A percentile compares a stretch with the other conserved stretches of the same genome.
phyloP scores from a whole-genome alignment of 192 early-diverging fungal species.

The Oehlia diaphana region DNA sequence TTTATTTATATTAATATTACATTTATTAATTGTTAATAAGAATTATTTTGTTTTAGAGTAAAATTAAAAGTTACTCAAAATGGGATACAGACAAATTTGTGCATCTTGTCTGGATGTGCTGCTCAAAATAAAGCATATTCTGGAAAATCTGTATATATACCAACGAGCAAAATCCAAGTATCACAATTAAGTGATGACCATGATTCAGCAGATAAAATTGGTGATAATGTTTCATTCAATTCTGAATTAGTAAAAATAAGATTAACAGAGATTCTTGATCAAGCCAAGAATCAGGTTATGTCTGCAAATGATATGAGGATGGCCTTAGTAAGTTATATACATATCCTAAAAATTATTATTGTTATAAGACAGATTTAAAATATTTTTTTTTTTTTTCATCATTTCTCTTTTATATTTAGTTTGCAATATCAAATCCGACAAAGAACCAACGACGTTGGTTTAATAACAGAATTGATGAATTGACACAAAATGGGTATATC shows the following conservation, averaged over 20 bases:
- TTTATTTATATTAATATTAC: neutral
- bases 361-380: neutral
- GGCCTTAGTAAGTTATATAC: slow-evolving; percentile 48
- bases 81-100: slow-evolving; percentile 58
- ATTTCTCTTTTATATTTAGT: neutral
- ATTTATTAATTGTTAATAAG: neutral
- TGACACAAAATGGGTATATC: slow-evolving; percentile 52
- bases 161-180: slow-evolving; percentile 12
- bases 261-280: slow-evolving; percentile 52
- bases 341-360: neutral
- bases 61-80: slow-evolving; percentile 64
- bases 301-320: slow-evolving; percentile 51
- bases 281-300: slow-evolving; percentile 56
- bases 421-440: slow-evolving; percentile 41
- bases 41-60: slow-evolving; percentile 39
- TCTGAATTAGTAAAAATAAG: slow-evolving; percentile 56
- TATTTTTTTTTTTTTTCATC: no score
- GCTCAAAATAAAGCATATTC: slow-evolving; percentile 47
- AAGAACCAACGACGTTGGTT: slow-evolving; percentile 57
- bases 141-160: slow-evolving; percentile 38
- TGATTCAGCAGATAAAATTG: slow-evolving; percentile 25
- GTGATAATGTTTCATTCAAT: slow-evolving; percentile 46
- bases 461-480: slow-evolving; percentile 50
- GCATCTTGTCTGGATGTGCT: slow-evolving; percentile 57
- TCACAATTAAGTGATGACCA: slow-evolving; percentile 30